Evolutionary conservation across 2,329 filamentous ascomycete genomes (phyloP), one percentile per base, ranked within the genome.

Genomic region (Fusarium sp.): DNA sequence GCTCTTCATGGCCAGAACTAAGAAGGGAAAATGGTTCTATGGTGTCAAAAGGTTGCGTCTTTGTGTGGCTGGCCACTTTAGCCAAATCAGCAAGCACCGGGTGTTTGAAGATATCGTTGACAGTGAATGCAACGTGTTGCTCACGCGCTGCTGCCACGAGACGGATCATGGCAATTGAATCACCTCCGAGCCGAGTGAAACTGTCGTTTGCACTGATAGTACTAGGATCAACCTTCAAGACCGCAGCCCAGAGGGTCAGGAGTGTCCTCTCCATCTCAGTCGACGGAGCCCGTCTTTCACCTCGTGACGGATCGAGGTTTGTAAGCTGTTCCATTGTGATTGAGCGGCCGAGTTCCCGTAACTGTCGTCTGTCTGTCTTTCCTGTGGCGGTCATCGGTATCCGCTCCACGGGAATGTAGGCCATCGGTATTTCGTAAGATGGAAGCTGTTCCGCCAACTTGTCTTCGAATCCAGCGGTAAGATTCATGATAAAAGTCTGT

Each of bases 131-230:
- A 26, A 81, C 64, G 1, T 75, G 76, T 29, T 76, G 69, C 25
- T 74, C 70, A 36, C 79, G 70, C 3, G 78, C 77, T 24, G 76
- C 74, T n/a, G 79, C 75, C 2, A 82, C 81, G 3, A 84, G 65
- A 52, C 77, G 80, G 78, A 83, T 85, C 1, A 80, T 80, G 0
- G 74, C 62, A 3, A 83, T 75, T 0, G 81, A 83, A 64, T 83
- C 79, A 19, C 81, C 81, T 7, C 81, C 81, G 0, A 81, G 74
- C 0, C 73, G 73, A 71, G 83, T 81, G 68, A 84, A 83, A 68
- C 78, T 80, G 59, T 82, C 77, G 3, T 79, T 75, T 4, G 74
- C 57, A 5, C 75, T 74, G 24, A 82, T 78, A 6, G 68, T 57
- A 3, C 74, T 65, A 12, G 71, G 52, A 1, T 68, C 61, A 5